Evolutionary conservation across 352 stramenopile species (phyloP), one percentile per base, ranked within the genome.

Genomic region (Pythium chondricola): DNA sequence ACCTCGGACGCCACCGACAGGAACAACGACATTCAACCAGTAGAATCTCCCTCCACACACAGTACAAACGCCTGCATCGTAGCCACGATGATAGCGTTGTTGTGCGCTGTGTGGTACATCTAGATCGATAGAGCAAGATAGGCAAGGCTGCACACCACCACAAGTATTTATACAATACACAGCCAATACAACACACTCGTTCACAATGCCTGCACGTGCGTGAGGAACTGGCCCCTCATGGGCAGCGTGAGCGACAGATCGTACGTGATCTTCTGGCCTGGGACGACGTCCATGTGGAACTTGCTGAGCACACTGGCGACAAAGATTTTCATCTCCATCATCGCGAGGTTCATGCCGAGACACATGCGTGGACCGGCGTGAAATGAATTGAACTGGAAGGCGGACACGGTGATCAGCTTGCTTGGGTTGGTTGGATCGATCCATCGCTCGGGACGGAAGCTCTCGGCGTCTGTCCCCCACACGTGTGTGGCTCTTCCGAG

Each of bases 251-350:
- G 20, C 7, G 59, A 64, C 4, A 55, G 33, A 6, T 56, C 56
- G 48, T 64, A 67, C 18, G 39, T 61, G 32, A 65, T 39, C 6
- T 41, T 27, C 32, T 68, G 50, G 24, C 26, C 42, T 0, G 52
- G 37, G 24, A 61, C 45, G n/a, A 54, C 13, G 5, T 35, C 33
- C 29, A 84, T 46, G 2, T 69, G 29, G 41, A 76, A 85, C 27
- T 49, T 48, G 24, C 54, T 52, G 6, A 84, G 42, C 13, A 84
- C 35, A 14, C 58, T 69, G 10, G 63, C 51, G 5, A 73, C 22
- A 17, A 65, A 22, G 8, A 76, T 58, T 48, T 81, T 77, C 32
- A 77, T 69, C 48, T 83, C 63, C 45, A 81, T 63, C 43, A 79
- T 50, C 1, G 72, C 72, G 11, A 84, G 26, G n/a, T 59, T 54